Conservation (phyloP, 176 grass and related monocot genomes). For the Zizania latifolia region DNA sequence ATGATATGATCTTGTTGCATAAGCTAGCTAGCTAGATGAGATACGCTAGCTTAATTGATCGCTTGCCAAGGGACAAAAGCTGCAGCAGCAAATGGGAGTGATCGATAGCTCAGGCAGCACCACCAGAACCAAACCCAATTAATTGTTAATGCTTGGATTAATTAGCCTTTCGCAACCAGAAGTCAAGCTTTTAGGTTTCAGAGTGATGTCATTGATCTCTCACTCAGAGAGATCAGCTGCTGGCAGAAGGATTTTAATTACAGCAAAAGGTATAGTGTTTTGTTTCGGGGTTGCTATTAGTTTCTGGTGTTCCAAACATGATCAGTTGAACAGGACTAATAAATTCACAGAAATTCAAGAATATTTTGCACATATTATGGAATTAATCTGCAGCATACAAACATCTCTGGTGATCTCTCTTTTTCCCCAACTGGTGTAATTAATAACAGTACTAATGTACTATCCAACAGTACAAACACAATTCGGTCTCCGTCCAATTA, state of each 20-base stretch:
- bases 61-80: slow-evolving; percentile 20
- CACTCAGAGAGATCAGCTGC: neutral
- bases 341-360: neutral
- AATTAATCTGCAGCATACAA: neutral
- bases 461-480: neutral
- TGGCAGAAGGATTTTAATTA: neutral
- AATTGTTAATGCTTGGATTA: slow-evolving; percentile 11
- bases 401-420: neutral
- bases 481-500: neutral
- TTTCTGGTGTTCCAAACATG: neutral
- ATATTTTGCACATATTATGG: neutral
- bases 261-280: no score
- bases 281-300: neutral
- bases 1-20: neutral
- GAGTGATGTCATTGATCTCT: neutral
- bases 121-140: neutral
- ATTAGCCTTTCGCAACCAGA: neutral
- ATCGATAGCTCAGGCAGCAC: slow-evolving; percentile 8
- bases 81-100: neutral
- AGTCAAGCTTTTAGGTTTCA: slow-evolving; percentile 44
- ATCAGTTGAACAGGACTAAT: neutral
- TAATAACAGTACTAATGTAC: neutral
- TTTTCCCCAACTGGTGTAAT: neutral
- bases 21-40: neutral
- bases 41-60: no score